A percentile compares a stretch with the other conserved stretches of the same genome.
Evolutionary conservation across 2,329 filamentous ascomycete genomes (phyloP).

Genomic region (Claviceps maximensis): DNA sequence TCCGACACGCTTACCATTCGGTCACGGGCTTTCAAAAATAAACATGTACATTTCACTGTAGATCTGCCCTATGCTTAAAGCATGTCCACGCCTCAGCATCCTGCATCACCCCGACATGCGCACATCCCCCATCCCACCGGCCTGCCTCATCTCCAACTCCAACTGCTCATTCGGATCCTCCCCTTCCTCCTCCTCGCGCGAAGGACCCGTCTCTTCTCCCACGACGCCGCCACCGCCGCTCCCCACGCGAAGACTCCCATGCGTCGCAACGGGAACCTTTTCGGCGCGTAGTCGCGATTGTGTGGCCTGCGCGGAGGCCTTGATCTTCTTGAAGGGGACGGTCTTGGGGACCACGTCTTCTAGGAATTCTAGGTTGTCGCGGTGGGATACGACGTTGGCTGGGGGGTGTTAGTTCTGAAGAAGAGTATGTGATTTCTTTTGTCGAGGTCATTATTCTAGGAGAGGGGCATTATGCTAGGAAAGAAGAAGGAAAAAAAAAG

Average conservation of each 20-base stretch:
- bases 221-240: not conserved
- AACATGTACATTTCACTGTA: not conserved
- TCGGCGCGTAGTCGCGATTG: conserved; percentile 32
- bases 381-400: conserved; percentile 75
- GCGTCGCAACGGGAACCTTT: conserved; percentile 13
- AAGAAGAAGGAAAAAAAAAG: not conserved
- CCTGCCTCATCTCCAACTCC: not conserved
- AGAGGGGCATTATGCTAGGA: no score
- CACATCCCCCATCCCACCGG: not conserved
- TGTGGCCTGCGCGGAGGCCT: conserved; percentile 43
- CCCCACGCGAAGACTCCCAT: not conserved
- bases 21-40: not conserved
- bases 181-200: conserved; percentile 12
- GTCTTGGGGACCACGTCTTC: conserved; percentile 84
- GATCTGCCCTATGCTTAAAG: no score
- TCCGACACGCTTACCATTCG: no score
- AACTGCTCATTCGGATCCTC: conserved; percentile 31
- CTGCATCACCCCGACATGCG: not conserved
- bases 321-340: conserved; percentile 65
- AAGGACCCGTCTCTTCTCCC: conserved; percentile 4
- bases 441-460: no score
- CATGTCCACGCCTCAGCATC: no score
- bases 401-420: no score
- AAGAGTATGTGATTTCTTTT: no score
- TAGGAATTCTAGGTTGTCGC: conserved; percentile 92